Percentiles rank a stretch among this genome's conserved stretches.
Conservation (phyloP, 2,329 filamentous ascomycete genomes). For the Nigrospora osmanthi region DNA sequence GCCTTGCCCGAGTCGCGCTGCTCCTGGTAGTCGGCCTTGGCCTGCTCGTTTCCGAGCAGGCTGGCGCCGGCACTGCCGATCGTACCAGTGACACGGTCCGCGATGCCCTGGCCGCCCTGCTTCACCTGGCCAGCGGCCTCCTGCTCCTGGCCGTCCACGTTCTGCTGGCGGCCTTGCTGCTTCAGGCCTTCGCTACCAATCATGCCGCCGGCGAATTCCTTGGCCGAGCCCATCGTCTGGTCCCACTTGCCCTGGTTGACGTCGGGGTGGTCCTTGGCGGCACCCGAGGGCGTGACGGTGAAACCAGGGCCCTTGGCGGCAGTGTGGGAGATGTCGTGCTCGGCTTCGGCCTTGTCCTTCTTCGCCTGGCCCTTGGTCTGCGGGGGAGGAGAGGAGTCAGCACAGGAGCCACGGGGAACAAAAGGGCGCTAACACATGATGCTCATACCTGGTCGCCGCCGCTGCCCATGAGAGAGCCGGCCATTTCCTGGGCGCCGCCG, state of each 20-base stretch:
- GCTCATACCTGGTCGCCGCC: constrained; percentile 51
- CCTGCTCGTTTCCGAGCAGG: constrained; percentile 60
- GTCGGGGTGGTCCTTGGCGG: constrained; percentile 64
- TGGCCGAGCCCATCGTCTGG: constrained; percentile 80
- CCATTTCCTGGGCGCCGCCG: constrained; percentile 62
- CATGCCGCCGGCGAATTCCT: constrained; percentile 71
- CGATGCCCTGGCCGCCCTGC: constrained; percentile 62
- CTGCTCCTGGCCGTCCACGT: constrained; percentile 69
- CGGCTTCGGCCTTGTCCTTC: constrained; percentile 56
- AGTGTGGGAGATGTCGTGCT: constrained; percentile 69
- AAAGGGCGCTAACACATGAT: background rate
- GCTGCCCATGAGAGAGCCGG: constrained; percentile 69
- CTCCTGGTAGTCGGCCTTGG: constrained; percentile 56
- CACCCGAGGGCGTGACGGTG: constrained; percentile 60
- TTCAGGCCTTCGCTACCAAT: constrained; percentile 61
- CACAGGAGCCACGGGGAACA: constrained; percentile 1
- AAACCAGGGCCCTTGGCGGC: constrained; percentile 67
- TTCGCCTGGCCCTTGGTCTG: constrained; percentile 54
- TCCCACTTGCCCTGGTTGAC: constrained; percentile 71
- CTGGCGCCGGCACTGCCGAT: constrained; percentile 65
- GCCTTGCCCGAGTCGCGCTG: constrained; percentile 80
- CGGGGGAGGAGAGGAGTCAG: constrained; percentile 4
- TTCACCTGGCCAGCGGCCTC: constrained; percentile 76
- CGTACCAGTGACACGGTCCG: constrained; percentile 60
- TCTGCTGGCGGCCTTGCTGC: constrained; percentile 67